Percentiles rank a stretch among this genome's conserved stretches.
These are phyloP conservation scores for Penicillium crystallinum DNA, from an alignment of 495 filamentous ascomycete species.

Conservation along the genomic window DNA sequence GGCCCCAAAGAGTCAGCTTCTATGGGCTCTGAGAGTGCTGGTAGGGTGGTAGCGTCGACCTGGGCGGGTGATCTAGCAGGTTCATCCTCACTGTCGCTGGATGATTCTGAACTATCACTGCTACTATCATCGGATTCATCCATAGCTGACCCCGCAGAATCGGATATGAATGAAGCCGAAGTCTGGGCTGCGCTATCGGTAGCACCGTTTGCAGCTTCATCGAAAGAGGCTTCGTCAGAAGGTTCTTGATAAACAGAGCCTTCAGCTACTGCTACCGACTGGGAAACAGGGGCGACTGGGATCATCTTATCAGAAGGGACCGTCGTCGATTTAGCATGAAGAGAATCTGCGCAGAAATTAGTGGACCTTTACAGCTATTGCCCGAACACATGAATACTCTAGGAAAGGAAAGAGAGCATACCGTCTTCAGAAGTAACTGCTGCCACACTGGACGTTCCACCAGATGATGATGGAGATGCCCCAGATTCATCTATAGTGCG, in stretches of 20 bases:
- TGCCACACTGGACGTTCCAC: slow-evolving; percentile 7
- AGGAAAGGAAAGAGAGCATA: not conserved
- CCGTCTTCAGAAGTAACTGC: slow-evolving; percentile 1
- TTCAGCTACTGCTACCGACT: not conserved
- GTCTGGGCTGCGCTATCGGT: not conserved
- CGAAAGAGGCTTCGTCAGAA: not conserved
- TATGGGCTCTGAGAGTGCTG: not conserved
- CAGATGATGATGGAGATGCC: slow-evolving; percentile 19
- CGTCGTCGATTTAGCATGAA: not conserved
- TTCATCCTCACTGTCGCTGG: slow-evolving; percentile 19
- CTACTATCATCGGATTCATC: slow-evolving; percentile 34
- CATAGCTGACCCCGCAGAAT: slow-evolving; percentile 38
- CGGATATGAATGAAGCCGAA: slow-evolving; percentile 17
- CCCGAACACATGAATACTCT: no score
- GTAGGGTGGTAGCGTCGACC: not conserved
- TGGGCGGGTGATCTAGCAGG: not conserved
- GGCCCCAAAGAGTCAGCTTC: not conserved
- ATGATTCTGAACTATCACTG: slow-evolving; percentile 15
- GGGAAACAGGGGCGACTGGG: not conserved
- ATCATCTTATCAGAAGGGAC: not conserved
- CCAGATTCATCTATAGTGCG: slow-evolving; percentile 16
- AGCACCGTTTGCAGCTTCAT: slow-evolving; percentile 4
- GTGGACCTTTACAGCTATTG: not conserved
- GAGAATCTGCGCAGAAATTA: not conserved
- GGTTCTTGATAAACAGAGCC: not conserved